Evolutionary conservation across 73 alveolate genomes (phyloP), one percentile per base, ranked within the genome.

Genomic region (Symbiodinium natans): DNA sequence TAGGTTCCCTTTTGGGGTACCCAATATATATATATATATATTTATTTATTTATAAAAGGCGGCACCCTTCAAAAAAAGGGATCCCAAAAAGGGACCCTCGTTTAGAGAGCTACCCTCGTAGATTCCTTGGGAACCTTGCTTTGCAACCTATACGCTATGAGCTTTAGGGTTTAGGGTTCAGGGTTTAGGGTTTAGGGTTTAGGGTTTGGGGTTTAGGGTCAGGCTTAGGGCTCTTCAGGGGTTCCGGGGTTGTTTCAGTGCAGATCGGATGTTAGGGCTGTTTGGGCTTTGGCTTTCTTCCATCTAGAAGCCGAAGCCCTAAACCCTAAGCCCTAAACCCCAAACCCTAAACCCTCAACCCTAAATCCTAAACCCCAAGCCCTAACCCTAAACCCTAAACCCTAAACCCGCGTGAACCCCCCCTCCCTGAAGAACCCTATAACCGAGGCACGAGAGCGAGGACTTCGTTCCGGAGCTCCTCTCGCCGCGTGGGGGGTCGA

Each of bases 381-480:
- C 38, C 77, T 43, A n/a, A n/a, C n/a, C n/a, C 56, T 43, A 11
- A 43, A 43, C 56, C 56, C 11, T 43, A 46, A 46, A 46, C 59
- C 59, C 13, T 6, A 46, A 46, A 46, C 74, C 59, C 6, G 13
- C 13, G 6, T 46, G 59, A 46, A 21, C 25, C 74, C 31, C 74
- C 13, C 2, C 10, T 17, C 5, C 68, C 68, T 27, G 1, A 52
- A 5, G 27, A 52, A 0, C 71, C 71, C 71, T 0, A 52, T 21
- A 52, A 8, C 31, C 71, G 59, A 63, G 80, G 80, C 80, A 63
- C 36, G 80, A 63, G 36, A 63, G 80, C 80, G 80, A 63, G 27
- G 80, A 63, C 33, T 63, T 63, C 40, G 80, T 63, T 63, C 80
- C 80, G 19, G 80, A 63, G 80, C 80, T 63, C 80, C 80, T 63